Evolutionary conservation across 768 basidiomycete genomes (phyloP), one percentile per base, ranked within the genome.

Genomic region (Russula dissimulans): DNA sequence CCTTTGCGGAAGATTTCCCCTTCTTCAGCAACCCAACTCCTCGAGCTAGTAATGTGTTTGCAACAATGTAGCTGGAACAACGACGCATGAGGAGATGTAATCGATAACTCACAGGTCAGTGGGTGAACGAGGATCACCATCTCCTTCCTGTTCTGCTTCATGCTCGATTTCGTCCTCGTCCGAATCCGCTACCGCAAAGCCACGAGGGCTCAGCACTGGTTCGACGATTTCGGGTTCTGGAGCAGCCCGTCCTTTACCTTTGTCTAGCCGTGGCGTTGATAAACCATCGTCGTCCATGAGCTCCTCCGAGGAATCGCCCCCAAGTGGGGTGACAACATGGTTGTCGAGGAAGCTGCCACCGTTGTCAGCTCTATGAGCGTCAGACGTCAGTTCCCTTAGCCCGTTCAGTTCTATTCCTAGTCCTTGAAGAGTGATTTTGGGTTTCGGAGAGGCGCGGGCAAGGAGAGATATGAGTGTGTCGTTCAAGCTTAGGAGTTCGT

Each of bases 1-100:
- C 94, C 93, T 69, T 95, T 95, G 44, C 95, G 78, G 76, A 97
- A 97, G 43, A 98, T 88, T 73, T 98, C 95, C 0, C 93, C 93
- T 70, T 99, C 97, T 70, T 98, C 97, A 57, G 85, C 89, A 0
- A 95, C 87, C 86, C 89, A 91, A 54, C 79, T 84, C 64, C 84
- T 78, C 29, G 87, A 89, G 50, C 89, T 87, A 53, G n/a, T 29
- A 50, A n/a, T 26, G 22, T 26, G 22, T 45, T 39, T 45, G 31
- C n/a, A 42, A 32, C 1, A 26, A 47, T 12, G 26, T 44, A n/a
- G 34, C 57, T 29, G 54, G 51, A 41, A 46, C 7, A 15, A 12
- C 12, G 14, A 7, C 4, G 42, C 31, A 17, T 3, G 11, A 46
- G n/a, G 1, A n/a, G 14, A 34, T 1, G 39, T 4, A 17, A 50